Evolutionary conservation across 768 basidiomycete species (phyloP), one percentile per base, ranked within the genome.

Genomic region (Lepiota subincarnata): DNA sequence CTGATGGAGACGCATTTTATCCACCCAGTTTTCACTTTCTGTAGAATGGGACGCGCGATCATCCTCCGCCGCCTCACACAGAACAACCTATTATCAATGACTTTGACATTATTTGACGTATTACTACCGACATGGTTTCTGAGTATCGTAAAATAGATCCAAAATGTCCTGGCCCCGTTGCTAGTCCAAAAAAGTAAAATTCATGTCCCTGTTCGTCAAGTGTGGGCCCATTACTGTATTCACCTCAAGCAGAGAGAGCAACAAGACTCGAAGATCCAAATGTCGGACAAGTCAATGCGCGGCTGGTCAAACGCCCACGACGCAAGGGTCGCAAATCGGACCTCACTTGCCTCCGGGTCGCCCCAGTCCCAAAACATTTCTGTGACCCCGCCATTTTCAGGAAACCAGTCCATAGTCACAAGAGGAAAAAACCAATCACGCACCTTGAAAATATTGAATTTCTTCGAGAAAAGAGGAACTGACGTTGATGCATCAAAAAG

Each of bases 21-120:
- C 26, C 26, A n/a, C n/a, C n/a, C n/a, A n/a, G n/a, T n/a, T n/a
- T n/a, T n/a, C n/a, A n/a, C n/a, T n/a, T n/a, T n/a, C n/a, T n/a
- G n/a, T n/a, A n/a, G n/a, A n/a, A n/a, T n/a, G n/a, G n/a, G n/a
- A n/a, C n/a, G n/a, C n/a, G n/a, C n/a, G n/a, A n/a, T n/a, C n/a
- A n/a, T n/a, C n/a, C n/a, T n/a, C n/a, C n/a, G n/a, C n/a, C n/a
- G n/a, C n/a, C n/a, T n/a, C n/a, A n/a, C n/a, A n/a, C 26, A 28
- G 26, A 28, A 28, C 7, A 3, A 3, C 26, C 73, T 53, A 37
- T 24, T 44, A 28, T 18, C 35, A 18, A 22, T 42, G 7, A 24
- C 24, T 24, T 24, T 24, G 24, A 24, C 24, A 24, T 24, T 2
- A 24, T 24, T 24, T 5, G 24, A 24, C 24, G 5, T 24, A 24